Conservation (phyloP, 176 grass and related monocot genomes). For the Sorghum bicolor region Sorghum_bicolor_NCBIv3 NC_012874.2:316001-316500, state of each 20-base stretch:
- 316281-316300: background rate
- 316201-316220: background rate
- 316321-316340: constrained; percentile 36
- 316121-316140: background rate
- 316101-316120: background rate
- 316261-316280: background rate
- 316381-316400: constrained; percentile 79
- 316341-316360: constrained; percentile 23
- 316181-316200: background rate
- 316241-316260: background rate
- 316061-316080: background rate
- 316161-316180: background rate
- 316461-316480: constrained; percentile 54
- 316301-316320: constrained; percentile 19
- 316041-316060: background rate
- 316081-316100: background rate
- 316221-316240: background rate
- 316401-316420: constrained; percentile 74
- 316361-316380: constrained; percentile 66
- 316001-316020: background rate
- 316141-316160: background rate
- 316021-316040: background rate
- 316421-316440: constrained; percentile 49
- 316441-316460: constrained; percentile 40
- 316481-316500: constrained; percentile 72